Evolutionary conservation across 768 basidiomycete genomes (phyloP), one percentile per base, ranked within the genome.

Genomic region (Leccinellum albellum): DNA sequence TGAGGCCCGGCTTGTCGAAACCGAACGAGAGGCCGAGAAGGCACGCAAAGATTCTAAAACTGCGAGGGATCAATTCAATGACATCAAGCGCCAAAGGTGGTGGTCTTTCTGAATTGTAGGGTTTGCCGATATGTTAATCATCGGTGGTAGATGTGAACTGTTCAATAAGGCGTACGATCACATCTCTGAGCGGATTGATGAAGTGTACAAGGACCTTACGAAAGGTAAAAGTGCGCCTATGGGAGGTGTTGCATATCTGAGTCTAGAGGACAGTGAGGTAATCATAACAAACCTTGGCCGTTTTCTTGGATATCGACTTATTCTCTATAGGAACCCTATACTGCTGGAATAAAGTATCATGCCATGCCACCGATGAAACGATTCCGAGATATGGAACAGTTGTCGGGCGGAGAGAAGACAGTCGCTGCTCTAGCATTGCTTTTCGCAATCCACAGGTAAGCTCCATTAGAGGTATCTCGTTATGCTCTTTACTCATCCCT

Each of bases 281-380:
- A 48, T 82, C 62, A 42, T 32, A 46, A n/a, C 20, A 17, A 74
- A 65, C 71, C 66, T 24, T 70, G 71, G 3, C 2, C 48, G 26
- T 42, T 31, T 51, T 44, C 33, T 29, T 9, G 9, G 8, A 12
- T 37, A 42, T 59, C 60, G 14, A 66, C 37, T 17, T 13, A 46
- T 47, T 14, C 42, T 55, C 29, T 28, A 51, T 59, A 90, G 89
- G 89, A 91, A 73, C 91, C 92, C 1, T 94, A 94, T 61, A 78
- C 77, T 21, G 86, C 83, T 35, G 93, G 97, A 53, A 92, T 99
- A 76, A 98, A 97, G 73, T 98, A 98, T 70, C 96, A 98, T 67
- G 95, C 96, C 1, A 99, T 98, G 97, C 97, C 97, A 0, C 97
- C 97, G 1, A 96, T 98, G 88, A 99, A 99, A 71, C 89, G 94